A percentile compares a stretch with the other conserved stretches of the same genome.
These are phyloP conservation scores for Coemansia sp. DNA, from an alignment of 192 early-diverging fungal species.

Conservation along the genomic window DNA sequence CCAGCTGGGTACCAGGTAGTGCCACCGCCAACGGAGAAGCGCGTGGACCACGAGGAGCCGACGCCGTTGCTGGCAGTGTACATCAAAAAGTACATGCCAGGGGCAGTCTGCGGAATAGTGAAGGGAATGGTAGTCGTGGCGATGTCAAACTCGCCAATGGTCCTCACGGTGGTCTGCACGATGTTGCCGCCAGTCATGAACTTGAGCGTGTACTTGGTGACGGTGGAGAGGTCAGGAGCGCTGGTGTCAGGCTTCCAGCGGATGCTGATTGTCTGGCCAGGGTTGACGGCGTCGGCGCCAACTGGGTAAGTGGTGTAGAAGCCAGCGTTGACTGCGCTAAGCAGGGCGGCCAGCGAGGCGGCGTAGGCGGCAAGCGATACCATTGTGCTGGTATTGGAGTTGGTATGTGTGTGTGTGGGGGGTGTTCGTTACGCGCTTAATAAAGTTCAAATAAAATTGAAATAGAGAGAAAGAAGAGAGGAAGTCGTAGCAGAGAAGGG, in stretches of 20 bases:
- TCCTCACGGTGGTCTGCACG: slow-evolving; percentile 51
- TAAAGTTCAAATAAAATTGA: neutral
- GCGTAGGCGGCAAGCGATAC: slow-evolving; percentile 38
- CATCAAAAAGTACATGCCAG: slow-evolving; percentile 58
- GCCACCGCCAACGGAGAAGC: slow-evolving; percentile 52
- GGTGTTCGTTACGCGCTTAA: neutral
- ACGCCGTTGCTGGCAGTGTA: slow-evolving; percentile 43
- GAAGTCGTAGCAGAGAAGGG: too few relatives aligned
- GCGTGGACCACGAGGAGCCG: slow-evolving; percentile 54
- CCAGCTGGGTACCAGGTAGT: slow-evolving; percentile 51
- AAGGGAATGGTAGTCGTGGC: slow-evolving; percentile 27
- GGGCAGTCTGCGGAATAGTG: slow-evolving; percentile 49
- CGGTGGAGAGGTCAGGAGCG: slow-evolving; percentile 29
- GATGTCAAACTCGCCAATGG: slow-evolving; percentile 49
- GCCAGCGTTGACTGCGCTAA: slow-evolving; percentile 43
- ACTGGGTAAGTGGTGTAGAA: slow-evolving; percentile 57
- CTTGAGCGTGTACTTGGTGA: slow-evolving; percentile 44
- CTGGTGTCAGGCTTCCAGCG: slow-evolving; percentile 31
- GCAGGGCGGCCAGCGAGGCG: slow-evolving; percentile 34
- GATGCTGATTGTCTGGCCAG: slow-evolving; percentile 52
- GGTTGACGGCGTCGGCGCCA: slow-evolving; percentile 33
- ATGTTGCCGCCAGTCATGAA: slow-evolving; percentile 55
- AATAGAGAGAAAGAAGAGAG: neutral
- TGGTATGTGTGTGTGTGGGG: neutral
- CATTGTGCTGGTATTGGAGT: slow-evolving; percentile 22